A percentile compares a stretch with the other conserved stretches of the same genome.
phyloP scores from a whole-genome alignment of 179 eudicot genomes.

The Silene vulgaris region DNA sequence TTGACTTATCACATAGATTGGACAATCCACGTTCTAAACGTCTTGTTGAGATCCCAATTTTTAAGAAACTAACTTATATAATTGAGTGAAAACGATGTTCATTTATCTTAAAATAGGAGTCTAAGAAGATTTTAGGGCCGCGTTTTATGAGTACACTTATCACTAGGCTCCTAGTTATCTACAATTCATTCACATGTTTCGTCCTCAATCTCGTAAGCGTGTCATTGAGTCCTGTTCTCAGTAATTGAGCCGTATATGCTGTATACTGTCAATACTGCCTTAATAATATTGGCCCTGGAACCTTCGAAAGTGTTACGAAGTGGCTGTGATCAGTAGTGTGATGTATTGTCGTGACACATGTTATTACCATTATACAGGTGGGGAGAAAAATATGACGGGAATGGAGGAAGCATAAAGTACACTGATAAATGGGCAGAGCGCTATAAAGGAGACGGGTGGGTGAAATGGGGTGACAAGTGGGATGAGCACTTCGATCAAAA shows the following conservation, averaged over 20 bases:
- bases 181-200: background rate
- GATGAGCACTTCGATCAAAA: constrained; percentile 63
- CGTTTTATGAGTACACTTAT: background rate
- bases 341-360: background rate
- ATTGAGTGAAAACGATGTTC: no score
- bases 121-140: background rate
- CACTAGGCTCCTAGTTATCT: background rate
- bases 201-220: background rate
- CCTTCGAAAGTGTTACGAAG: background rate
- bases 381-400: constrained; percentile 86
- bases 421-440: constrained; percentile 98
- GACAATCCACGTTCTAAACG: no score
- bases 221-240: background rate
- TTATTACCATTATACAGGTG: constrained; percentile 41
- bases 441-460: constrained; percentile 67
- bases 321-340: no score
- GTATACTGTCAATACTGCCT: background rate
- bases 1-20: no score
- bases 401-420: constrained; percentile 73
- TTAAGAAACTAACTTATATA: no score
- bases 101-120: background rate
- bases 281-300: background rate
- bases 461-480: constrained; percentile 98
- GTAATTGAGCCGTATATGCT: background rate
- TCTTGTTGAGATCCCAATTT: no score